These are phyloP conservation scores for Smittium culicis DNA, from an alignment of 371 early-diverging fungal genomes.

Conservation along the genomic window DNA sequence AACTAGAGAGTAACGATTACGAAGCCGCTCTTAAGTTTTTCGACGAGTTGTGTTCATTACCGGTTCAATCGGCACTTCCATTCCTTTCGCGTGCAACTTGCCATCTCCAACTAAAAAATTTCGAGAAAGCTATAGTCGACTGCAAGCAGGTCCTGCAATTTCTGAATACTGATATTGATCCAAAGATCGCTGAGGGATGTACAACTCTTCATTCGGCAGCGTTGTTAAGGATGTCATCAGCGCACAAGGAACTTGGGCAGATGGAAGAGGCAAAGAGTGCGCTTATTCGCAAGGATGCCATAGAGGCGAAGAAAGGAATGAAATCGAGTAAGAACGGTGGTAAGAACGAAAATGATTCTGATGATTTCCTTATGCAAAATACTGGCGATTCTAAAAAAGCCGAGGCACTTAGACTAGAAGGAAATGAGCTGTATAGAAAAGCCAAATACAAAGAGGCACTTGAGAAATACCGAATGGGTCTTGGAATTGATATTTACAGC, in stretches of 20 bases:
- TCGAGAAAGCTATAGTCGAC: too few relatives aligned
- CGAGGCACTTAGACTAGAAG: conserved; percentile 30
- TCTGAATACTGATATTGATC: conserved; percentile 26
- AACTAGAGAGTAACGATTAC: too few relatives aligned
- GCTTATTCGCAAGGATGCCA: conserved; percentile 30
- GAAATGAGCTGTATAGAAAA: conserved; percentile 27
- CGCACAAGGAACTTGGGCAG: conserved; percentile 29
- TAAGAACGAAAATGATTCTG: conserved; percentile 12
- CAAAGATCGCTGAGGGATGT: conserved; percentile 26
- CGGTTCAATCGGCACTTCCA: too few relatives aligned
- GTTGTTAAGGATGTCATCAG: conserved; percentile 32
- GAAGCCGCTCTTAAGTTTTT: too few relatives aligned
- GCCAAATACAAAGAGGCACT: conserved; percentile 27
- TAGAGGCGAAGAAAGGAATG: conserved; percentile 27
- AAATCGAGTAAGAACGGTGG: neutral
- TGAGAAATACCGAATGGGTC: conserved; percentile 23
- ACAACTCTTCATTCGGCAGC: conserved; percentile 32
- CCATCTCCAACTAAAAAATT: too few relatives aligned
- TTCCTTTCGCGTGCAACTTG: too few relatives aligned
- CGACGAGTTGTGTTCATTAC: too few relatives aligned
- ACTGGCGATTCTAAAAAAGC: conserved; percentile 18
- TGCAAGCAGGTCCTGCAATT: conserved; percentile 30
- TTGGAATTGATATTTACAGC: conserved; percentile 29
- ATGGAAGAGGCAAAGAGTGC: conserved; percentile 29
- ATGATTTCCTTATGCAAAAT: conserved; percentile 1